Percentiles rank a stretch among this genome's conserved stretches.
phyloP scores from a whole-genome alignment of 2,329 filamentous ascomycete species.

The Xylariaceae sp. region DNA sequence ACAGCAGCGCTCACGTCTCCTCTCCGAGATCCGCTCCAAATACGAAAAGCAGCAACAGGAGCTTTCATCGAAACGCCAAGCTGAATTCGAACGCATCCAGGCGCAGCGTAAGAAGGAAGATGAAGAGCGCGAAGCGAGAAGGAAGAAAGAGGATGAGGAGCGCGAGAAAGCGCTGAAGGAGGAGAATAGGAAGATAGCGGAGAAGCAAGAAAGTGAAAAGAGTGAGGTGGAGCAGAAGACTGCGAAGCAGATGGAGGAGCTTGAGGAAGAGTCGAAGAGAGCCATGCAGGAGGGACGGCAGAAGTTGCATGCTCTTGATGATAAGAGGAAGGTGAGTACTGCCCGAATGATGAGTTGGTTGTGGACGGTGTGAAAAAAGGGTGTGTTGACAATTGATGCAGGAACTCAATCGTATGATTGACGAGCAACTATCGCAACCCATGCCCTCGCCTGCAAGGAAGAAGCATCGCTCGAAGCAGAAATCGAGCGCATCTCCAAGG shows the following conservation, averaged over 20 bases:
- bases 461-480: constrained; percentile 22
- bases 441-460: constrained; percentile 14
- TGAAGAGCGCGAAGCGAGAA: constrained; percentile 36
- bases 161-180: constrained; percentile 24
- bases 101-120: constrained; percentile 38
- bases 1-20: constrained; percentile 32
- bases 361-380: too few species aligned
- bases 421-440: constrained; percentile 35
- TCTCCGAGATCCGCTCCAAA: constrained; percentile 30
- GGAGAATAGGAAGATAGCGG: constrained; percentile 32
- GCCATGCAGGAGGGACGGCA: constrained; percentile 31
- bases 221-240: constrained; percentile 34
- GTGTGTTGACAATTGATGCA: constrained; percentile 17
- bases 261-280: constrained; percentile 32
- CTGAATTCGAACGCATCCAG: constrained; percentile 32
- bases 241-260: constrained; percentile 32
- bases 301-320: constrained; percentile 33
- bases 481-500: background rate
- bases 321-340: constrained; percentile 31
- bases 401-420: constrained; percentile 41
- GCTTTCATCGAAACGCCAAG: constrained; percentile 28
- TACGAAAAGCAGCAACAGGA: constrained; percentile 33
- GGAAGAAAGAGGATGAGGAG: constrained; percentile 36
- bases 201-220: constrained; percentile 30
- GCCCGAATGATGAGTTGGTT: background rate